Percentiles rank a stretch among this genome's conserved stretches.
Evolutionary conservation across 495 filamentous ascomycete species (phyloP).

Genomic region (Umbilicaria muhlenbergii): DNA sequence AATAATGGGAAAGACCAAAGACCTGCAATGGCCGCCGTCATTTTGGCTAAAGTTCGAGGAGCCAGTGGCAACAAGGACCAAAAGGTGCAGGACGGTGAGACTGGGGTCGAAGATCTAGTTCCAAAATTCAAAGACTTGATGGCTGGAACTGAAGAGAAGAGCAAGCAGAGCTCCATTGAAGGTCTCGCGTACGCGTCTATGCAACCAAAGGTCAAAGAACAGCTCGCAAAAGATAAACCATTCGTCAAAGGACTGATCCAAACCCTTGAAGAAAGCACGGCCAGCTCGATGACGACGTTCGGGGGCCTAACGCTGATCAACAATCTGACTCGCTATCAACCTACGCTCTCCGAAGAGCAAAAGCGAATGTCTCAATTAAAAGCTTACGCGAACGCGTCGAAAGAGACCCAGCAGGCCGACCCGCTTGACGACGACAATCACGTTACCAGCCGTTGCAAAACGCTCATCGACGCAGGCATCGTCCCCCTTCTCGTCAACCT

Average conservation of each 20-base stretch:
- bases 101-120: slow-evolving; percentile 55
- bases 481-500: slow-evolving; percentile 59
- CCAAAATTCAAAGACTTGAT: slow-evolving; percentile 66
- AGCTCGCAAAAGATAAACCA: slow-evolving; percentile 44
- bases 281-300: slow-evolving; percentile 59
- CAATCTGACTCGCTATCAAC: slow-evolving; percentile 72
- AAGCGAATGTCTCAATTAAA: slow-evolving; percentile 82
- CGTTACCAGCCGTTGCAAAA: slow-evolving; percentile 60
- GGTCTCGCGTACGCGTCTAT: slow-evolving; percentile 86
- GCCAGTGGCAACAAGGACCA: slow-evolving; percentile 13
- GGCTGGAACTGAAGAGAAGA: slow-evolving; percentile 38
- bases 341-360: slow-evolving; percentile 73
- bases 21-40: slow-evolving; percentile 65
- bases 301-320: slow-evolving; percentile 68
- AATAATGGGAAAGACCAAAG: slow-evolving; percentile 47
- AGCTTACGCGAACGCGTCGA: slow-evolving; percentile 74
- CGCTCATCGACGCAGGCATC: slow-evolving; percentile 57
- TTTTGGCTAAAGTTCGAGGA: slow-evolving; percentile 56
- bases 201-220: slow-evolving; percentile 67
- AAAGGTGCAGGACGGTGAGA: slow-evolving; percentile 28
- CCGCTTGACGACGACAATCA: slow-evolving; percentile 56
- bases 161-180: slow-evolving; percentile 58
- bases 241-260: slow-evolving; percentile 55
- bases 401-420: slow-evolving; percentile 42
- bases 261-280: slow-evolving; percentile 39